Evolutionary conservation across 1,139 yeast genomes (phyloP), one percentile per base, ranked within the genome.

Genomic region (Scheffersomyces parashehatae): DNA sequence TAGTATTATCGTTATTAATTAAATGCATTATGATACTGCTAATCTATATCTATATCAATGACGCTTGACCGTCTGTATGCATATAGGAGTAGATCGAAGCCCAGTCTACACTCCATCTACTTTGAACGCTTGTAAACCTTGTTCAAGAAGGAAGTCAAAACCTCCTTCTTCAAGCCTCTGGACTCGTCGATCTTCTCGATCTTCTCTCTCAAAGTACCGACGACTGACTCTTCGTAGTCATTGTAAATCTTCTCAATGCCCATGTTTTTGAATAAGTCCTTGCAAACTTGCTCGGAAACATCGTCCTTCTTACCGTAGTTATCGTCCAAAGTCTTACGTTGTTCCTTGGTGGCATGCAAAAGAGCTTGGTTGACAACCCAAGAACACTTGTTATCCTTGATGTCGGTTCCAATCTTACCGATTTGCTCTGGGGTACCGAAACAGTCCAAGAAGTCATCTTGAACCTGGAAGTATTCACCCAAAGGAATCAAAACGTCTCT

Each of bases 391-490:
- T 95, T 95, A 68, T 95, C 99, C 73, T 88, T 88, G 62, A 95
- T 95, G 67, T 95, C 99, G 47, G 99, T 95, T 54, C 99, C 99
- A 55, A 95, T 89, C 77, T 95, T 95, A 51, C 99, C 99, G 62
- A 93, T 93, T 60, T 91, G 91, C 63, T 88, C 95, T 38, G 99
- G 97, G 55, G 95, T 90, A 51, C 99, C 99, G 63, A 88, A 95
- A 69, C 97, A 89, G 68, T 95, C 99, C 58, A 95, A 81, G 73
- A 76, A 95, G 68, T 95, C 99, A 64, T 95, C 99, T 73, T 95
- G 99, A 56, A 95, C 89, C 73, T 95, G 99, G 85, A 95, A 95
- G 67, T 95, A 95, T 70, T 95, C 97, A 48, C 99, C 99, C 56
- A 93, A 80, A 47, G 98, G 98, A 52, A 95, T 83, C 67, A 95